Evolutionary conservation across 75 land plant genomes (phyloP), one percentile per base, ranked within the genome.

Genomic region (Selaginella moellendorffii): DNA sequence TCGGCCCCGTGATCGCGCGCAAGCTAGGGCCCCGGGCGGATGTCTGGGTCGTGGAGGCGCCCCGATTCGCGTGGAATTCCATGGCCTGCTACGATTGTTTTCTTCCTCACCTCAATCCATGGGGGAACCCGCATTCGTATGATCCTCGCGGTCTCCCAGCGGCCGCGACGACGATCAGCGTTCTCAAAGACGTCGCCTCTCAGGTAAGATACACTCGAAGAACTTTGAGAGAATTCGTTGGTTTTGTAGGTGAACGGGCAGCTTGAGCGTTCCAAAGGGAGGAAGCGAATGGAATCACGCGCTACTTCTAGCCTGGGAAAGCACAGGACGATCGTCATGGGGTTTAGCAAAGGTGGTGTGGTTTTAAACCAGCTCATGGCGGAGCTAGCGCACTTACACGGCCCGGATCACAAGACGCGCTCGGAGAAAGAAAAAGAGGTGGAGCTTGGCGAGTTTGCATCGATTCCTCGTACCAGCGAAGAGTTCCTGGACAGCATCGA

Each of bases 21-120:
- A 91, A 90, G 72, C 72, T 90, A 24, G 88, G 84, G 18, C 74
- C 74, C 5, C 30, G 65, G 17, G 71, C 67, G 30, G 84, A 90
- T 66, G 84, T 78, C 2, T 92, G 88, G 88, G 83, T 92, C 14
- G 67, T 88, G 27, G 95, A 87, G 63, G 84, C 97, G 0, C 68
- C 89, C 22, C 30, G 52, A 21, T 88, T 76, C 62, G 77, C 74
- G 42, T 83, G 86, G 46, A 36, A 36, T 2, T 75, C 88, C 58
- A 87, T 91, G 65, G 93, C 93, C 24, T 82, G 91, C 31, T 92
- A 85, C 31, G 78, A 80, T 31, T 86, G 80, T 21, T 76, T 92
- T 21, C 59, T 87, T 1, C 81, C 84, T 1, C 63, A 80, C 36
- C 69, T 83, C 25, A 80, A 78, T 61, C 24, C 70, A 18, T 64